These are phyloP conservation scores for Coemansia sp. DNA, from an alignment of 192 early-diverging fungal genomes.

Conservation along the genomic window DNA sequence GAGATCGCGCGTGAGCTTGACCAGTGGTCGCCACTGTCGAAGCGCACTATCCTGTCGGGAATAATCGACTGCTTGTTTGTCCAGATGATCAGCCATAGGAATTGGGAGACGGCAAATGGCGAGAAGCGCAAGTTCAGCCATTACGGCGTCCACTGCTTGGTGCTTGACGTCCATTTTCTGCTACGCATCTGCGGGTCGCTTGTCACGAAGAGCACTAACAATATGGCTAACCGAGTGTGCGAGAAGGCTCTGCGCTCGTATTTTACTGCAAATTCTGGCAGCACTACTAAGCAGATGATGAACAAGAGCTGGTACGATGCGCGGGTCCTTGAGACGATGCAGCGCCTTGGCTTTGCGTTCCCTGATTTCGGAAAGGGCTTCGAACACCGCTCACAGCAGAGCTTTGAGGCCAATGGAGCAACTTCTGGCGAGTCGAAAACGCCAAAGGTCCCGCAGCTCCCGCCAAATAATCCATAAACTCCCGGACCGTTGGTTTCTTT, in stretches of 20 bases:
- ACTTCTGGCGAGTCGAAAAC: background rate
- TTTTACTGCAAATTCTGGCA: slow-evolving; percentile 20
- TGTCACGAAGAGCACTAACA: slow-evolving; percentile 54
- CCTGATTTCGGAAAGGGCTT: slow-evolving; percentile 52
- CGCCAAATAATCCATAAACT: background rate
- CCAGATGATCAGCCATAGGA: slow-evolving; percentile 46
- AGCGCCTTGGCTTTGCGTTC: slow-evolving; percentile 39
- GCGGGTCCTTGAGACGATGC: slow-evolving; percentile 44
- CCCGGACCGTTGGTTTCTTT: too few species aligned
- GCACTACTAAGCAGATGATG: slow-evolving; percentile 32
- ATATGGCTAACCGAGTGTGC: slow-evolving; percentile 56
- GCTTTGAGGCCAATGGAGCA: slow-evolving; percentile 27
- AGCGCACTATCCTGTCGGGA: slow-evolving; percentile 43
- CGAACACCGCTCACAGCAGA: slow-evolving; percentile 55
- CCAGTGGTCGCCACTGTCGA: slow-evolving; percentile 45
- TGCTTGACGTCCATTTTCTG: slow-evolving; percentile 56
- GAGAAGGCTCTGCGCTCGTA: slow-evolving; percentile 54
- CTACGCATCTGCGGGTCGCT: slow-evolving; percentile 54
- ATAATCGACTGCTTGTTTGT: slow-evolving; percentile 55
- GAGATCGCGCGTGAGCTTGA: slow-evolving; percentile 46
- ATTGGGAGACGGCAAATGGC: slow-evolving; percentile 44
- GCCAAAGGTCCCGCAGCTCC: background rate
- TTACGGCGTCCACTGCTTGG: slow-evolving; percentile 51
- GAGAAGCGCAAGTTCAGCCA: slow-evolving; percentile 44
- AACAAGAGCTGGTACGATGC: slow-evolving; percentile 53